Percentiles rank a stretch among this genome's conserved stretches.
Evolutionary conservation across 176 grass and related monocot genomes (phyloP).

Genomic region (Otatea glauca): DNA sequence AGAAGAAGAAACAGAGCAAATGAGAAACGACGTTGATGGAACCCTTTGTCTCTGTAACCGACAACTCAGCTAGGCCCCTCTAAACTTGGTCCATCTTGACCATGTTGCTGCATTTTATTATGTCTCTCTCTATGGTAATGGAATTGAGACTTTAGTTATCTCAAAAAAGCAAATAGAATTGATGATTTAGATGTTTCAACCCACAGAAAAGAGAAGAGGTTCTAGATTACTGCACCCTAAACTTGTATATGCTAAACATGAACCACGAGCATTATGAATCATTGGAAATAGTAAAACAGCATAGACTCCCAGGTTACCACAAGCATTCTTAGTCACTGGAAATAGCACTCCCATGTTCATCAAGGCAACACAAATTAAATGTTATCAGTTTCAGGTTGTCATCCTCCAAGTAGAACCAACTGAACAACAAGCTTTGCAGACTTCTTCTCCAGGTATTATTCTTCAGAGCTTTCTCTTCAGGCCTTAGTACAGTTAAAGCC

Average conservation of each 20-base stretch:
- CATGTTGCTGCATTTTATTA: neutral
- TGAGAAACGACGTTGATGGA: slow-evolving; percentile 35
- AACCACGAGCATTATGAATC: neutral
- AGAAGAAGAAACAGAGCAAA: neutral
- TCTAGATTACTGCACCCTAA: neutral
- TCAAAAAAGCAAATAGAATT: neutral
- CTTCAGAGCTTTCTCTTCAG: neutral
- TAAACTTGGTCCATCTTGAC: neutral
- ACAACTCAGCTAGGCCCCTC: neutral
- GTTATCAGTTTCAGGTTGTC: neutral
- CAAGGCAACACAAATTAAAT: neutral
- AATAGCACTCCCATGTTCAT: neutral
- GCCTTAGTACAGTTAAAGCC: neutral
- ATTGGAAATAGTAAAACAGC: neutral
- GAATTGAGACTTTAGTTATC: neutral
- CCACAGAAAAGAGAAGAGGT: neutral
- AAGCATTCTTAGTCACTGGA: neutral
- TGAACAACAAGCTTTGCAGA: neutral
- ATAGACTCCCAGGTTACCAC: neutral
- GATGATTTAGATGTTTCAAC: neutral
- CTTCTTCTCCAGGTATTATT: slow-evolving; percentile 11
- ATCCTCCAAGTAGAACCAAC: neutral
- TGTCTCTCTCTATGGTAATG: neutral
- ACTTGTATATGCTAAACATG: neutral
- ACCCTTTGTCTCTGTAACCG: neutral